Evolutionary conservation across 345 rosid species (phyloP).

Genomic region (Rhodamnia rubescens): DNA sequence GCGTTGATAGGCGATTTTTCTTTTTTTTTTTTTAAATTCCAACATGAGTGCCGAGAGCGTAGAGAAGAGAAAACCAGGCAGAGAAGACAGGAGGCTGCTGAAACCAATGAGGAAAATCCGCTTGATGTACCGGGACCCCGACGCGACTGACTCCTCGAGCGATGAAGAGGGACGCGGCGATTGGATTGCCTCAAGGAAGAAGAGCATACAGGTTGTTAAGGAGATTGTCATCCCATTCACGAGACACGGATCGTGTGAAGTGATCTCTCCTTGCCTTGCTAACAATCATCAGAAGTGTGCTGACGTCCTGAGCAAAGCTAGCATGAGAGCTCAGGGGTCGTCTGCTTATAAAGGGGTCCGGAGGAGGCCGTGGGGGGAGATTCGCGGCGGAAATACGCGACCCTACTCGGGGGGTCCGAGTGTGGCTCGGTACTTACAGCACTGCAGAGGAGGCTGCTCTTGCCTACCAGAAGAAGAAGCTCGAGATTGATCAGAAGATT

Average conservation of each 20-base stretch:
- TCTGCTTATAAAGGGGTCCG: constrained; percentile 31
- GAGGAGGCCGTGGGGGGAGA: constrained; percentile 42
- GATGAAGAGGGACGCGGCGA: constrained; percentile 16
- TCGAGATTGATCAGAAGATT: constrained; percentile 17
- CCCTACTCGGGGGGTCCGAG: constrained; percentile 21
- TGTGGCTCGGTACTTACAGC: constrained; percentile 46
- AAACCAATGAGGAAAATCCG: constrained; percentile 17
- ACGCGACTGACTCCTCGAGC: constrained; percentile 36
- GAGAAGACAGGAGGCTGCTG: background rate
- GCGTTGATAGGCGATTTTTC: constrained; percentile 7
- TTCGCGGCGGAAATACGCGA: constrained; percentile 42
- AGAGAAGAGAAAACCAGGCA: background rate
- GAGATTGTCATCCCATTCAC: constrained; percentile 15
- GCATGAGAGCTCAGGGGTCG: background rate
- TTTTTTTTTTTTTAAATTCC: background rate
- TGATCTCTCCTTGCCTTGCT: background rate
- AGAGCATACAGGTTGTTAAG: background rate
- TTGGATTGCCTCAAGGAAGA: background rate
- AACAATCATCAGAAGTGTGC: background rate
- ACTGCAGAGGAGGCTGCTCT: constrained; percentile 44
- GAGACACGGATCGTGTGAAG: background rate
- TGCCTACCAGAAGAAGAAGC: constrained; percentile 28
- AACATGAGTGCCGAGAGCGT: background rate
- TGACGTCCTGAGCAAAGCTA: background rate
- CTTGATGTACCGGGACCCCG: constrained; percentile 26